These are phyloP conservation scores for Zasmidium angulare DNA, from an alignment of 2,329 filamentous ascomycete species.

Conservation along the genomic window DNA sequence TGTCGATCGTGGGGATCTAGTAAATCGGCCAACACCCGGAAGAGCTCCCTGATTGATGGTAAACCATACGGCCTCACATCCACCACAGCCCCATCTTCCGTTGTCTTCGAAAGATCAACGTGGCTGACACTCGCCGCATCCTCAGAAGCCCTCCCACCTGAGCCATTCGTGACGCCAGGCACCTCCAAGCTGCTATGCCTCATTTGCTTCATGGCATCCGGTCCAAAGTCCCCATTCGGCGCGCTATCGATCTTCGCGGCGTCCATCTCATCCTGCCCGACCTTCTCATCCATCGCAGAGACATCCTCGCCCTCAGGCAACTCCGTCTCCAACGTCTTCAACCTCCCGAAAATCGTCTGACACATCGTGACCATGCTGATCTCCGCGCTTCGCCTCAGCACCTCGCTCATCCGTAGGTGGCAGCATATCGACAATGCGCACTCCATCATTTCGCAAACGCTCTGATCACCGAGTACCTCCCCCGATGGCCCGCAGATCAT, in stretches of 20 bases:
- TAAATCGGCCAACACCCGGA: conserved; percentile 89
- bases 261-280: conserved; percentile 66
- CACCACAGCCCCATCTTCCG: conserved; percentile 44
- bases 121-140: conserved; percentile 45
- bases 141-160: conserved; percentile 28
- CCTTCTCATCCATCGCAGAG: conserved; percentile 63
- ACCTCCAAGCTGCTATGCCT: conserved; percentile 63
- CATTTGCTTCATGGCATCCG: conserved; percentile 41
- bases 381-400: conserved; percentile 86
- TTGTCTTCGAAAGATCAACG: conserved; percentile 41
- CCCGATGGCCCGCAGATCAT: conserved; percentile 95
- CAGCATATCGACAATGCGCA: conserved; percentile 96
- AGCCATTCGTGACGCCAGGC: conserved; percentile 32
- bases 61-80: conserved; percentile 85
- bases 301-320: conserved; percentile 63
- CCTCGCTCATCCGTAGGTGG: conserved; percentile 84
- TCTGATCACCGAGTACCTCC: conserved; percentile 92
- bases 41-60: conserved; percentile 90
- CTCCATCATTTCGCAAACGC: conserved; percentile 99
- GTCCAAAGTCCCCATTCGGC: conserved; percentile 44
- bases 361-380: conserved; percentile 99
- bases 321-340: conserved; percentile 76
- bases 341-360: conserved; percentile 91
- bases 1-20: conserved; percentile 89
- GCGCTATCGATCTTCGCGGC: conserved; percentile 78